Evolutionary conservation across 2,329 filamentous ascomycete genomes (phyloP), one percentile per base, ranked within the genome.

Genomic region (Fonsecaea monophora): DNA sequence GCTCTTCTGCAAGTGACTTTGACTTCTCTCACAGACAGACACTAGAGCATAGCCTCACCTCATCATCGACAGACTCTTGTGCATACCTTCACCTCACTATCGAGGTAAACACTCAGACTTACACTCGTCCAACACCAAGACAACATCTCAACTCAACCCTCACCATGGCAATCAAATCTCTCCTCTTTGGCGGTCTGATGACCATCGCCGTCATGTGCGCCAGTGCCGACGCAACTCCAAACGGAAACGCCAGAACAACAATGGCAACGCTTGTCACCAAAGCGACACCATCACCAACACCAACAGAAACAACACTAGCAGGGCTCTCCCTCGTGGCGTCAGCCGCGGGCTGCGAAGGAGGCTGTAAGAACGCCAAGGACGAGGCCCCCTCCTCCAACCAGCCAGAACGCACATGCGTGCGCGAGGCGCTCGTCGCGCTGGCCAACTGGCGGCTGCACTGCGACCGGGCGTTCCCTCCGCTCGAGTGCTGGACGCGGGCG

Each of bases 401-500:
- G 3, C 53, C 53, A 7, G 9, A 35, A n/a, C 53, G 12, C 30
- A 55, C 53, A 34, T 58, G 55, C 55, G 55, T 58, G 13, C 35
- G 38, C 37, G 55, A 58, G 21, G 55, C 55, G 3, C 55, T 58
- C 9, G 55, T 42, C 21, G 55, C 55, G 3, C n/a, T 58, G 55
- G 55, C 55, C 5, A 37, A 37, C 21, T 58, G 55, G 55, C 55
- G 55, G 35, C 4, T 10, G 30, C 30, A 58, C 7, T 58, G 35
- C 35, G 38, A 58, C 34, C 3, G n/a, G n/a, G 35, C 21, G 35
- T 15, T 60, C 21, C 18, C 58, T 9, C 38, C 38, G 4, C 7
- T 3, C 2, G 15, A 37, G 30, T 60, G 58, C 40, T 60, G 58
- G 58, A 32, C 18, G 2, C 38, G 45, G 15, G 58, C 58, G 6